These are phyloP conservation scores for Didymella segeticola DNA, from an alignment of 2,329 filamentous ascomycete genomes.

Conservation along the genomic window DNA sequence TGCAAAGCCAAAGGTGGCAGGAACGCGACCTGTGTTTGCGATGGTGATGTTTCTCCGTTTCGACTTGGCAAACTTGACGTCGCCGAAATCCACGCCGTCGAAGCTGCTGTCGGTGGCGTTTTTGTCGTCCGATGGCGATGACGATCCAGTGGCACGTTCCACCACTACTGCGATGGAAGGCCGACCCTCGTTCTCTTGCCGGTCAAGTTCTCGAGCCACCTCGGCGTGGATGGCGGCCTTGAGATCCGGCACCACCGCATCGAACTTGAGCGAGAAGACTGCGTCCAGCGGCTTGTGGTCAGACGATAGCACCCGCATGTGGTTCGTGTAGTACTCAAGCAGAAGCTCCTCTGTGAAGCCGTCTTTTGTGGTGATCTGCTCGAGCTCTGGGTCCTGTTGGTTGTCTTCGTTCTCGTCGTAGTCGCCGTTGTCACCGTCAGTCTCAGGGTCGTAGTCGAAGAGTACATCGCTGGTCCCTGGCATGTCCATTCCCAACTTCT, in stretches of 20 bases:
- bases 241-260: constrained; percentile 82
- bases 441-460: constrained; percentile 88
- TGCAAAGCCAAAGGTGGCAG: constrained; percentile 80
- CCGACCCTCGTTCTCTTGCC: constrained; percentile 87
- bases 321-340: constrained; percentile 78
- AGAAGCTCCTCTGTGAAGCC: constrained; percentile 62
- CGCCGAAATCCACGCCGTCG: constrained; percentile 78
- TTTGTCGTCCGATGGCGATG: constrained; percentile 21
- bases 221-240: constrained; percentile 86
- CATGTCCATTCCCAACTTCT: constrained; percentile 75
- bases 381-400: constrained; percentile 51
- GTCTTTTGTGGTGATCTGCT: constrained; percentile 64
- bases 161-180: constrained; percentile 84
- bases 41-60: constrained; percentile 76
- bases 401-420: constrained; percentile 41
- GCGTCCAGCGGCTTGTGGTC: constrained; percentile 94
- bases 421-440: constrained; percentile 66
- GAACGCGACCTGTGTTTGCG: constrained; percentile 87
- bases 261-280: constrained; percentile 82
- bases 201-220: constrained; percentile 85
- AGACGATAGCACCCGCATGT: constrained; percentile 88
- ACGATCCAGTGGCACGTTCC: constrained; percentile 58
- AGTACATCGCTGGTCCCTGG: constrained; percentile 81
- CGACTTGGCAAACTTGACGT: constrained; percentile 71
- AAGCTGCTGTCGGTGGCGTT: constrained; percentile 48